Conservation (phyloP, 345 rosid species). For the Anacardium occidentale region DNA sequence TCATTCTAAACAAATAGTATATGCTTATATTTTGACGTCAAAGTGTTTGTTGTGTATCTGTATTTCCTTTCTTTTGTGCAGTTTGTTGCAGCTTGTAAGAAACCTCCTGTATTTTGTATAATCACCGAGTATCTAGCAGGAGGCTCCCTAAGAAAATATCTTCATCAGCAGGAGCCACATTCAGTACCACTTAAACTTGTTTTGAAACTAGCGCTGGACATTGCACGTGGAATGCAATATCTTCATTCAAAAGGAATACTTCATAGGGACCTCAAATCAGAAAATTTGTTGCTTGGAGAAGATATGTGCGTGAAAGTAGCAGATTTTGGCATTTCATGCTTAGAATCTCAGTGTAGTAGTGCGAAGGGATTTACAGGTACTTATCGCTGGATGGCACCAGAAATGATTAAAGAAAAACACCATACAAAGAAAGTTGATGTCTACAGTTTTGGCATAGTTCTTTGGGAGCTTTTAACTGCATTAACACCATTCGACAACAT, state of each 20-base stretch:
- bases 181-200: slow-evolving; percentile 58
- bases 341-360: slow-evolving; percentile 63
- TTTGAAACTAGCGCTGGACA: slow-evolving; percentile 63
- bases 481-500: slow-evolving; percentile 64
- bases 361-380: slow-evolving; percentile 74
- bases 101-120: slow-evolving; percentile 63
- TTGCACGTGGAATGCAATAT: slow-evolving; percentile 74
- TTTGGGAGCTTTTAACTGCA: slow-evolving; percentile 80
- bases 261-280: slow-evolving; percentile 79
- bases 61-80: slow-evolving; percentile 33
- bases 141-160: slow-evolving; percentile 67
- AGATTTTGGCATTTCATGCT: slow-evolving; percentile 79
- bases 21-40: not conserved
- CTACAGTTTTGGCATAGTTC: slow-evolving; percentile 75
- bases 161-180: slow-evolving; percentile 70
- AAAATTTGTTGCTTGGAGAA: slow-evolving; percentile 63
- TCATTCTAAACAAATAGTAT: not conserved
- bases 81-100: slow-evolving; percentile 77
- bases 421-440: slow-evolving; percentile 81
- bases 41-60: not conserved
- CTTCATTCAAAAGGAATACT: slow-evolving; percentile 73
- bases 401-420: slow-evolving; percentile 73
- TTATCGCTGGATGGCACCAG: slow-evolving; percentile 90
- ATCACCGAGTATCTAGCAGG: slow-evolving; percentile 70
- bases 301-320: slow-evolving; percentile 74